These are phyloP conservation scores for Peronospora tabacina DNA, from an alignment of 352 stramenopile genomes.

Conservation along the genomic window DNA sequence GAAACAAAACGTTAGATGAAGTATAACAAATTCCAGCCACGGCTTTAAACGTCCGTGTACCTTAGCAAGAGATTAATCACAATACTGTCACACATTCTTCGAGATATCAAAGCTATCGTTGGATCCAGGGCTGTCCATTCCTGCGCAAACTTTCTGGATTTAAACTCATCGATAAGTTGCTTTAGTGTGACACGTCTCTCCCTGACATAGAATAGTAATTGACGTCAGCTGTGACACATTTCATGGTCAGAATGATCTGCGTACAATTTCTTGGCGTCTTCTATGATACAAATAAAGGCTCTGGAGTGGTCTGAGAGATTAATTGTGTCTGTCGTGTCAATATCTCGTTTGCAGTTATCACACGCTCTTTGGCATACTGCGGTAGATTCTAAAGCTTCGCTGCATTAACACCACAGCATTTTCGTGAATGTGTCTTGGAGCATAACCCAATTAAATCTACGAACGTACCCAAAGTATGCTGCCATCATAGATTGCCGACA, in stretches of 20 bases:
- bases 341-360: conserved; percentile 41
- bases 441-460: not conserved
- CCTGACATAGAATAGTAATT: conserved; percentile 18
- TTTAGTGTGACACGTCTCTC: conserved; percentile 61
- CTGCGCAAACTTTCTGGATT: conserved; percentile 41
- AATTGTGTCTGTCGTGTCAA: conserved; percentile 16
- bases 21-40: not conserved
- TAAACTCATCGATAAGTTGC: conserved; percentile 62
- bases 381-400: conserved; percentile 32
- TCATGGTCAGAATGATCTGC: conserved; percentile 1
- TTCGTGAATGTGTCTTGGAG: conserved; percentile 1
- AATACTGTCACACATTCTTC: conserved; percentile 39
- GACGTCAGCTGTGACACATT: not conserved
- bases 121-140: conserved; percentile 31
- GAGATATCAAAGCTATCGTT: conserved; percentile 29
- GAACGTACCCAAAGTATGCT: conserved; percentile 47
- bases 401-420: conserved; percentile 6
- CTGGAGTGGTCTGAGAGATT: conserved; percentile 47
- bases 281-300: conserved; percentile 38
- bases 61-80: conserved; percentile 46
- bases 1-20: conserved; percentile 4
- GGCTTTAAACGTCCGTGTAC: conserved; percentile 5
- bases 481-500: conserved; percentile 46
- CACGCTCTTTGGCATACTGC: conserved; percentile 37
- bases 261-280: conserved; percentile 44